Evolutionary conservation across 495 filamentous ascomycete species (phyloP), one percentile per base, ranked within the genome.

Genomic region (Penicillium subrubescens): DNA sequence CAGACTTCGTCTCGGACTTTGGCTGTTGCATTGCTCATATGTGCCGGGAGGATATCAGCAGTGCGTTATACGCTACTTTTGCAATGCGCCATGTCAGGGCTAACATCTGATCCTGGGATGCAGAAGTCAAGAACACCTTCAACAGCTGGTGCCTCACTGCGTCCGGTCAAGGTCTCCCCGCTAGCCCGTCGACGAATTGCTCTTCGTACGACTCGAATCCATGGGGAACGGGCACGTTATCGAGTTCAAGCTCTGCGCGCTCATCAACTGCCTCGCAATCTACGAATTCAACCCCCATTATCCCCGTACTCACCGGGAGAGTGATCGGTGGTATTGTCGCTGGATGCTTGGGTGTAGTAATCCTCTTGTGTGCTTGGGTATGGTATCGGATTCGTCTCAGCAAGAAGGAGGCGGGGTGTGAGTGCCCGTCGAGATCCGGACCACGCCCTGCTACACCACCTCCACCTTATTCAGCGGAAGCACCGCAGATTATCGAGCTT

Each of bases 391-490:
- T 19, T 19, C 43, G 17, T 44, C 41, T 17, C 41, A 19, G 17
- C 41, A 19, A n/a, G 41, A 7, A 17, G 15, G 15, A 44, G 41
- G 25, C 25, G 25, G 6, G n/a, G n/a, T 19, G 23, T 17, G 7
- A 48, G 43, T 15, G 6, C 5, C 17, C 7, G 23, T 8, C 19
- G 11, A 23, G 7, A 6, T 23, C 50, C 5, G 15, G 14, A 29
- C 23, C 1, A 14, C 31, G 50, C 11, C 15, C 7, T 14, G 21
- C 23, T 23, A 39, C 60, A 46, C 60, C 50, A 31, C 50, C 50
- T 29, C 60, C 60, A 23, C 60, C 60, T 2, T 62, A 62, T 55
- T 55, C 60, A 8, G 50, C 48, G 6, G 27, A 54, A n/a, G 31
- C 31, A 35, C 27, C 31, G 5, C 31, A 33, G n/a, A 7, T 56